These are phyloP conservation scores for Lactarius akahatsu DNA, from an alignment of 768 basidiomycete genomes.

Conservation along the genomic window DNA sequence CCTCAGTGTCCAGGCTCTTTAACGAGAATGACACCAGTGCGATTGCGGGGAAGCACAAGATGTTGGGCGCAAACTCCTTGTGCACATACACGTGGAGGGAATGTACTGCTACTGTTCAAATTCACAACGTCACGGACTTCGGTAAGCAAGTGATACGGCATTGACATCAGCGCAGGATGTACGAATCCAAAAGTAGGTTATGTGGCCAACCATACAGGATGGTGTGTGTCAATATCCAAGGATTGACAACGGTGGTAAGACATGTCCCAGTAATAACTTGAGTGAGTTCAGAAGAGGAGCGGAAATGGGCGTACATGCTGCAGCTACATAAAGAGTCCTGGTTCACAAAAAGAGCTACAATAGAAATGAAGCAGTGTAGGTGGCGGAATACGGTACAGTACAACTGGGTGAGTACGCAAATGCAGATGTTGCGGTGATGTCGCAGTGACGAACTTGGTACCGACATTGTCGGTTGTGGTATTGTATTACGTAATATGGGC, in stretches of 20 bases:
- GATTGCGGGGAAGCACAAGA: neutral
- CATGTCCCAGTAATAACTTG: neutral
- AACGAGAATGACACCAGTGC: neutral
- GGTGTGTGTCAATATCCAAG: no score
- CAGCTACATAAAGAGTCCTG: neutral
- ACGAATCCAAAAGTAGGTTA: neutral
- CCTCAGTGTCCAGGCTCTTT: neutral
- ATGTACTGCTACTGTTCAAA: neutral
- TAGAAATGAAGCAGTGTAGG: neutral
- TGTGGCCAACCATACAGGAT: neutral
- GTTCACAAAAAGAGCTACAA: neutral
- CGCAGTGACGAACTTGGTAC: neutral
- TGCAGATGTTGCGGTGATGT: conserved; percentile 4
- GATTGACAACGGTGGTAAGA: neutral
- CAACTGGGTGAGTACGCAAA: neutral
- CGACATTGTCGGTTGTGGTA: neutral
- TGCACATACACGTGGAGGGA: neutral
- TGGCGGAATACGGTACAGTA: neutral
- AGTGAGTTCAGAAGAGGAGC: neutral
- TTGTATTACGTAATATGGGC: neutral
- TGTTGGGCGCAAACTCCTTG: neutral
- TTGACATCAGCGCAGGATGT: neutral
- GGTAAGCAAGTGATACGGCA: neutral
- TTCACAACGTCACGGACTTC: neutral
- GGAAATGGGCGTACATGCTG: neutral